Base-by-base conservation (phyloP, 768 basidiomycete genomes). In the Trametes cubensis region DNA sequence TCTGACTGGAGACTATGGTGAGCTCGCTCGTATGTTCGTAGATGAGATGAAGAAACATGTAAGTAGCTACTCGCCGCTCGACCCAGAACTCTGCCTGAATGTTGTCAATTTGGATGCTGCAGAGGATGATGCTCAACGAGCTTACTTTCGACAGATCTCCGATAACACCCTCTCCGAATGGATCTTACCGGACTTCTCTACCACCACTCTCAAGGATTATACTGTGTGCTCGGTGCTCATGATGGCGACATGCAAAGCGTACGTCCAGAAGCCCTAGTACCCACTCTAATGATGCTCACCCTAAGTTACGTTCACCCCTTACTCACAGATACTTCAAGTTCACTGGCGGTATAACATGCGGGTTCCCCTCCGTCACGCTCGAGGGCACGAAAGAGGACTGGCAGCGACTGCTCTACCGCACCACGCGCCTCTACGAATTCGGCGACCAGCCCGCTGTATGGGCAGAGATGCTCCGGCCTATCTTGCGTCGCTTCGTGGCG, bases 171-270 rank as follows among this genome's bases (percentile, higher is more conserved):
- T 75, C 3, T 66, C 66, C 15, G 66, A 68, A 11, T 73, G 71
- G 70, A 69, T 73, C 40, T 45, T 72, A 26, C 73, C 75, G 1
- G 51, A 65, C 23, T 75, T 74, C 63, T 65, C 74, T 2, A 75
- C 74, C 2, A 74, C 74, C 2, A 74, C 73, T 0, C 25, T 34
- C 41, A 69, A 61, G 25, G 75, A 76, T 45, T 65, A 50, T 14
- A 66, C 67, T 3, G 64, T 74, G 26, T 67, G 61, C 50, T 67
- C 73, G 13, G 60, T 74, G 11, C 44, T 71, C n/a, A 68, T 73
- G 67, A 72, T 76, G 72, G 59, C 68, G 14, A 70, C 71, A 0
- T 49, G 74, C 20, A 71, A 70, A 41, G 49, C 38, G 55, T 61
- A 34, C 25, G 59, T 58, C 2, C 21, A 4, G 7, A 2, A 4